Conservation (phyloP, 2,329 filamentous ascomycete species). For the Ceratocystis albifundus region DNA sequence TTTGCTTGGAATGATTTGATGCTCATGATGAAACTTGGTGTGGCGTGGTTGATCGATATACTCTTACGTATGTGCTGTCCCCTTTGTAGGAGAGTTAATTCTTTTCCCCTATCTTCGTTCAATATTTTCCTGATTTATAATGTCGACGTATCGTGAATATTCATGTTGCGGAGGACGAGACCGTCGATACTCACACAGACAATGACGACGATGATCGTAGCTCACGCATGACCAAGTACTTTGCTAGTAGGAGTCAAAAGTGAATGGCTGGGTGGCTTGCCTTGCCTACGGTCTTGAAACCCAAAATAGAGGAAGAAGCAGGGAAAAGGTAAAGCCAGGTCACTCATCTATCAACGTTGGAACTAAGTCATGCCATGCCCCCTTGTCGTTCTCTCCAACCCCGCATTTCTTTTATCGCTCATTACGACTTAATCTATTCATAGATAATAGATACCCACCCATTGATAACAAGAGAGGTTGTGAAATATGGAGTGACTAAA, state of each 20-base stretch:
- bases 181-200: too few relatives aligned
- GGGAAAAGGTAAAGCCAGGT: too few relatives aligned
- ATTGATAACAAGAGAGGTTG: not conserved
- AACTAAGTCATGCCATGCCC: not conserved
- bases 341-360: too few relatives aligned
- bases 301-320: too few relatives aligned
- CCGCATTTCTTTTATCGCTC: slow-evolving; percentile 14
- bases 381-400: slow-evolving; percentile 2
- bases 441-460: too few relatives aligned
- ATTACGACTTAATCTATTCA: not conserved
- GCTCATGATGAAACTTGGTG: not conserved
- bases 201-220: too few relatives aligned
- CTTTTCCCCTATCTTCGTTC: not conserved
- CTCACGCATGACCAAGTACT: too few relatives aligned
- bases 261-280: too few relatives aligned
- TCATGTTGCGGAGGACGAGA: too few relatives aligned
- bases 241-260: too few relatives aligned
- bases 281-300: too few relatives aligned
- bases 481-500: not conserved
- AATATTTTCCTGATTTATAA: not conserved
- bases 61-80: not conserved
- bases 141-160: too few relatives aligned
- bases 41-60: not conserved
- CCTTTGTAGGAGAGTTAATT: not conserved
- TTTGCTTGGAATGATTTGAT: not conserved